These are phyloP conservation scores for Euryodendron excelsum DNA, from an alignment of 148 eudicot genomes.

Conservation along the genomic window DNA sequence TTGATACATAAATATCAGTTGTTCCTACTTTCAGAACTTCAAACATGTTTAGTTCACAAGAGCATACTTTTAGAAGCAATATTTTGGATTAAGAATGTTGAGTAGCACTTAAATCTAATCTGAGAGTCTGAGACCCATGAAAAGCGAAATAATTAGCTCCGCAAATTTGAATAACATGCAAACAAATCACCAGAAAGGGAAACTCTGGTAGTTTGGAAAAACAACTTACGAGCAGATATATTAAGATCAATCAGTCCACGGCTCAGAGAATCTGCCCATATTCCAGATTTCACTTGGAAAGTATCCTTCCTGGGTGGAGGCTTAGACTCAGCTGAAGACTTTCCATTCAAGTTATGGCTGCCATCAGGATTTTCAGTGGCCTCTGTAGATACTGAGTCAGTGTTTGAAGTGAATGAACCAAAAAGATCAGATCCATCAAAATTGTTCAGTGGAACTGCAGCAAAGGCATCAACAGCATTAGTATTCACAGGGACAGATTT, in stretches of 20 bases:
- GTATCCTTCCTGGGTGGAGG: conserved; percentile 47
- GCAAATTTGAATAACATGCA: not conserved
- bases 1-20: not conserved
- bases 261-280: conserved; percentile 97
- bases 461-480: conserved; percentile 72
- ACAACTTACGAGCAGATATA: conserved; percentile 90
- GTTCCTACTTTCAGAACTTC: not conserved
- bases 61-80: not conserved
- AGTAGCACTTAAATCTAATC: too few relatives aligned
- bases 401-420: conserved; percentile 57
- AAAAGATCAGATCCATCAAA: conserved; percentile 71
- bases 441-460: conserved; percentile 65
- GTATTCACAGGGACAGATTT: conserved; percentile 32
- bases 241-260: conserved; percentile 97
- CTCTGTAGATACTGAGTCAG: conserved; percentile 41
- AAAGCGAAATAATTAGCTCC: not conserved
- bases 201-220: not conserved
- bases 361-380: conserved; percentile 33
- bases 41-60: not conserved
- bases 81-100: too few relatives aligned
- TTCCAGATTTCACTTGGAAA: conserved; percentile 93
- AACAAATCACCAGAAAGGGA: not conserved
- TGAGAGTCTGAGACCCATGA: not conserved
- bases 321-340: conserved; percentile 42
- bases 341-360: conserved; percentile 24